Evolutionary conservation across 305 asterid species (phyloP).

Genomic region (Fraxinus albicans): DNA sequence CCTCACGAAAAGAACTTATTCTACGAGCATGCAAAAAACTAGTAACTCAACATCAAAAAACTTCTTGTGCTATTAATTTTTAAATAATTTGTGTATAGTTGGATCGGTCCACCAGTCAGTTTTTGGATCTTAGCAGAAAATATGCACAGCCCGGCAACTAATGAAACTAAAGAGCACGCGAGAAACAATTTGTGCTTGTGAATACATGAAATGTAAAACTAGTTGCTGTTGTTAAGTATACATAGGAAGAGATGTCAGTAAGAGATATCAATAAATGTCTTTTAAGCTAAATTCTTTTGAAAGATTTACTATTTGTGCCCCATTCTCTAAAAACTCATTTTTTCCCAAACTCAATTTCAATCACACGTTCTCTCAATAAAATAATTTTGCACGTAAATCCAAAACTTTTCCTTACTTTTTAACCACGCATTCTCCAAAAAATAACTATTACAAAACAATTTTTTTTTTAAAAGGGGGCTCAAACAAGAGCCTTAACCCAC

Average conservation of each 20-base stretch:
- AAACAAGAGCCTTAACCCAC: background rate
- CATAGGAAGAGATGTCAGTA: background rate
- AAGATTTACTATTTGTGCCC: background rate
- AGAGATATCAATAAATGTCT: background rate
- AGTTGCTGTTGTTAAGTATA: background rate
- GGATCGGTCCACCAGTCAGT: background rate
- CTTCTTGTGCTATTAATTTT: background rate
- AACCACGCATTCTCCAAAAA: background rate
- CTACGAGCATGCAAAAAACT: background rate
- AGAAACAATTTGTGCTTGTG: background rate
- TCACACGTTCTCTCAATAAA: background rate
- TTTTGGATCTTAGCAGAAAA: background rate
- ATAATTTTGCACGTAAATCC: background rate
- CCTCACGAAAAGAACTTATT: background rate
- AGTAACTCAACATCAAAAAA: background rate
- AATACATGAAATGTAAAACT: background rate
- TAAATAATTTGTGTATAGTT: background rate
- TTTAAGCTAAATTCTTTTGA: background rate
- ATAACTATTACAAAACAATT: background rate
- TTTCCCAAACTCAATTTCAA: background rate
- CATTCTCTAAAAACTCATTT: background rate
- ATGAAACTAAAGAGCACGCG: background rate
- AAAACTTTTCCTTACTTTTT: background rate
- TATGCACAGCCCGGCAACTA: background rate
- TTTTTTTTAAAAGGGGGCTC: too few species aligned